A percentile compares a stretch with the other conserved stretches of the same genome.
phyloP scores from a whole-genome alignment of 805 yeast species.

The Zygosaccharomyces siamensis region DNA sequence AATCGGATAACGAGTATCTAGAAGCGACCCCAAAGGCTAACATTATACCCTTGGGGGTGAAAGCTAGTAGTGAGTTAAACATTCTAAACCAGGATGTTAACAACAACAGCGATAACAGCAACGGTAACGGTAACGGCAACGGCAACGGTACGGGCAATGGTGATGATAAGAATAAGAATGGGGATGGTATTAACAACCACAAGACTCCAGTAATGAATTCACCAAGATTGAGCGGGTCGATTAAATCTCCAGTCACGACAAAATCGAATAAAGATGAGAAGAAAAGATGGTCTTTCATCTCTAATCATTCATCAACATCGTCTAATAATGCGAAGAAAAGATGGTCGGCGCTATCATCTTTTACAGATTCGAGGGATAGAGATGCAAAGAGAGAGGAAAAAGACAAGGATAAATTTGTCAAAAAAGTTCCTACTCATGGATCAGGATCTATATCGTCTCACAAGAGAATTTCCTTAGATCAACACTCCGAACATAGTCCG shows the following conservation, averaged over 20 bases:
- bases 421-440: conserved; percentile 16
- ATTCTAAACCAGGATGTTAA: background rate
- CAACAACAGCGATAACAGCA: background rate
- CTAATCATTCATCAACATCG: conserved; percentile 26
- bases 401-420: conserved; percentile 15
- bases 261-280: conserved; percentile 17
- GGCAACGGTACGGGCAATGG: background rate
- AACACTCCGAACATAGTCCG: conserved; percentile 8
- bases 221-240: background rate
- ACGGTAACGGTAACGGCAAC: no score
- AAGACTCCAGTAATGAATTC: background rate
- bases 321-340: conserved; percentile 26
- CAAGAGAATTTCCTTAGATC: conserved; percentile 17
- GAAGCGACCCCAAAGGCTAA: background rate
- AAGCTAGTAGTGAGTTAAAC: background rate
- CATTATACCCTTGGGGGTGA: background rate
- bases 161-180: background rate
- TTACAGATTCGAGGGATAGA: conserved; percentile 16
- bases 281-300: conserved; percentile 32
- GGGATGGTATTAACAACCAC: background rate
- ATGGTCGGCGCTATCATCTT: conserved; percentile 30
- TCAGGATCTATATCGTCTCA: conserved; percentile 16
- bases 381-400: conserved; percentile 10
- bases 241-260: conserved; percentile 2
- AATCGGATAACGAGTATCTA: background rate